A percentile compares a stretch with the other conserved stretches of the same genome.
These are phyloP conservation scores for Brasenia schreberi DNA, from an alignment of 164 flowering plant species.

Conservation along the genomic window DNA sequence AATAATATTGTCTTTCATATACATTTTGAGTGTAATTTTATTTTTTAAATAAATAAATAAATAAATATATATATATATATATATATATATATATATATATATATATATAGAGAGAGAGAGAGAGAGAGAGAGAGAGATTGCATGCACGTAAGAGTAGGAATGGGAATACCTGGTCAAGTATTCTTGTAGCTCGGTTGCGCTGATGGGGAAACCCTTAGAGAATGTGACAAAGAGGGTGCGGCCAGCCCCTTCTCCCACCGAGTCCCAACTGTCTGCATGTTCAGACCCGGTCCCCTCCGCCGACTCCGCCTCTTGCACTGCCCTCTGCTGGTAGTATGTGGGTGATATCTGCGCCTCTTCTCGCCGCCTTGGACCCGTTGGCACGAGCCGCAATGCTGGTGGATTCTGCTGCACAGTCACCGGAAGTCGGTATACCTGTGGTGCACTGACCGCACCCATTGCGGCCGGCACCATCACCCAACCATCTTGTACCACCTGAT, in stretches of 20 bases:
- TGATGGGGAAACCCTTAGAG: neutral
- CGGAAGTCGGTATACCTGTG: neutral
- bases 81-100: too few relatives aligned
- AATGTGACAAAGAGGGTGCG: neutral
- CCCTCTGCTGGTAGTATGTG: neutral
- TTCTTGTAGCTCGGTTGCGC: neutral
- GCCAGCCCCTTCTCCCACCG: neutral
- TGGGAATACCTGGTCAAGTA: neutral
- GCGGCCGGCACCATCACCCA: neutral
- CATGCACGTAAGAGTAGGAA: neutral
- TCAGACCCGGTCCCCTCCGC: neutral
- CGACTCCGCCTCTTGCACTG: neutral
- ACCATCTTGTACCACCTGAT: neutral
- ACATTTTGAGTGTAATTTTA: too few relatives aligned
- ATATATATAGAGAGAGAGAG: too few relatives aligned
- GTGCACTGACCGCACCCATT: neutral
- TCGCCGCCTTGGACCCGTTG: neutral
- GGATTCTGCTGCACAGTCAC: neutral
- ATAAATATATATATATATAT: too few relatives aligned
- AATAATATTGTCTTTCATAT: too few relatives aligned
- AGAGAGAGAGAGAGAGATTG: too few relatives aligned
- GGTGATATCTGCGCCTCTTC: neutral
- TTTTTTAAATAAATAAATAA: too few relatives aligned
- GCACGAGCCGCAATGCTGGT: neutral
- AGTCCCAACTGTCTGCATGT: neutral